These are phyloP conservation scores for Tulasnella sp. DNA, from an alignment of 768 basidiomycete species.

Conservation along the genomic window DNA sequence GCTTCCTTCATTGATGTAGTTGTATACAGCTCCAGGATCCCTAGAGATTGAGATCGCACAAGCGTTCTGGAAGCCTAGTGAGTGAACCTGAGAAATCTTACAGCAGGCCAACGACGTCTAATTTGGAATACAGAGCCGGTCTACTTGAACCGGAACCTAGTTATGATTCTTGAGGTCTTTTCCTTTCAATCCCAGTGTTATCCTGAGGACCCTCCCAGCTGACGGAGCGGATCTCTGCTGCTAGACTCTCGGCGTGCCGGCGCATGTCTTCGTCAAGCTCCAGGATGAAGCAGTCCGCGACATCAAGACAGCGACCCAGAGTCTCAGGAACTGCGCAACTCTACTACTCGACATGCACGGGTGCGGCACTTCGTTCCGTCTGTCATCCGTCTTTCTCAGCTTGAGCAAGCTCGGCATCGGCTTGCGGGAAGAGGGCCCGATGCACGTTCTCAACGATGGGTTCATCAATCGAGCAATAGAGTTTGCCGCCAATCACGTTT, in stretches of 20 bases:
- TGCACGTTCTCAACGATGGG: conserved; percentile 29
- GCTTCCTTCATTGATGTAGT: conserved; percentile 19
- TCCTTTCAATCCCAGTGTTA: background rate
- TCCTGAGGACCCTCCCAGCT: background rate
- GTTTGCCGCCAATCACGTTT: conserved; percentile 48
- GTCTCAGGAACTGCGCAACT: conserved; percentile 35
- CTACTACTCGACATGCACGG: conserved; percentile 43
- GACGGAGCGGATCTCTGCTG: background rate
- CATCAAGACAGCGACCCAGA: conserved; percentile 34
- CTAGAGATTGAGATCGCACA: conserved; percentile 50
- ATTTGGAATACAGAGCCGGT: conserved; percentile 3
- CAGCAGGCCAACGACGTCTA: background rate
- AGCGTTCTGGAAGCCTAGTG: conserved; percentile 48
- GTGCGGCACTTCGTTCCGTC: conserved; percentile 44
- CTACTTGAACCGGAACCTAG: conserved; percentile 35
- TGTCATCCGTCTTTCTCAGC: conserved; percentile 41
- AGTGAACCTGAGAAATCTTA: conserved; percentile 20
- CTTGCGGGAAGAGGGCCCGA: conserved; percentile 16
- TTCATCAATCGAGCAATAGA: conserved; percentile 46
- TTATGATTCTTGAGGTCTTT: conserved; percentile 49
- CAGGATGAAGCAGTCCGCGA: conserved; percentile 43
- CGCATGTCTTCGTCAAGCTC: conserved; percentile 39
- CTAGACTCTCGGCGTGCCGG: conserved; percentile 40
- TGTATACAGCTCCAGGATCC: conserved; percentile 32
- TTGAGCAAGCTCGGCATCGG: conserved; percentile 38